Evolutionary conservation across 176 grass and related monocot species (phyloP).

Genomic region (Zizania latifolia): DNA sequence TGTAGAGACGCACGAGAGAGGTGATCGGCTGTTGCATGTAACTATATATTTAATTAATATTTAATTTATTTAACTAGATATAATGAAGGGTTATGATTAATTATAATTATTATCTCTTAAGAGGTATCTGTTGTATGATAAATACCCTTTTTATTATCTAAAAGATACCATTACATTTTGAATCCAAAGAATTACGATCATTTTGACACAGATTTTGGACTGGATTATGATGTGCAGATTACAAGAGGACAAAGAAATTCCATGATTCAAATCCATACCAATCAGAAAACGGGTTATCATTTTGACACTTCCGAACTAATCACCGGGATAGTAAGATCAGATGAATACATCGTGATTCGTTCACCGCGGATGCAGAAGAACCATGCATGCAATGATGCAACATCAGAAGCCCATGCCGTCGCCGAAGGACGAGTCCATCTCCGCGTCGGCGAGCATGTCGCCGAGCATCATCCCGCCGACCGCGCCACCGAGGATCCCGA

Average conservation of each 20-base stretch:
- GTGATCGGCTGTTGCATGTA: too few species aligned
- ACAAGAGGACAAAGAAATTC: neutral
- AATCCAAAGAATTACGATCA: too few species aligned
- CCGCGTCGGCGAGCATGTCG: constrained; percentile 16
- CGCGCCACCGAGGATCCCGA: constrained; percentile 33
- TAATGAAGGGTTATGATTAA: too few species aligned
- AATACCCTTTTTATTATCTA: too few species aligned
- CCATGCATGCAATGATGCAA: too few species aligned
- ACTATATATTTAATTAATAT: too few species aligned
- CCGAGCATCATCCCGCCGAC: constrained; percentile 36
- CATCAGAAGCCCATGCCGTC: constrained; percentile 3
- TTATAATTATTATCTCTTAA: too few species aligned
- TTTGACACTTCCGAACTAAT: too few species aligned
- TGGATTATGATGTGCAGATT: neutral
- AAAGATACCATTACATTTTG: too few species aligned
- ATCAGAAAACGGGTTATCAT: neutral
- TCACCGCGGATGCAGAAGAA: neutral
- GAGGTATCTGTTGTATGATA: too few species aligned
- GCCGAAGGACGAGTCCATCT: constrained; percentile 15
- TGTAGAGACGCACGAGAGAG: too few species aligned
- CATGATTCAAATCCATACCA: neutral
- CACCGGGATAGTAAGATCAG: neutral
- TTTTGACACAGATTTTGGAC: neutral
- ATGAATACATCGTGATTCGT: neutral
- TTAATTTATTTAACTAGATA: too few species aligned